These are phyloP conservation scores for Geotrichum macrosporum DNA, from an alignment of 1,139 yeast genomes.

Conservation along the genomic window DNA sequence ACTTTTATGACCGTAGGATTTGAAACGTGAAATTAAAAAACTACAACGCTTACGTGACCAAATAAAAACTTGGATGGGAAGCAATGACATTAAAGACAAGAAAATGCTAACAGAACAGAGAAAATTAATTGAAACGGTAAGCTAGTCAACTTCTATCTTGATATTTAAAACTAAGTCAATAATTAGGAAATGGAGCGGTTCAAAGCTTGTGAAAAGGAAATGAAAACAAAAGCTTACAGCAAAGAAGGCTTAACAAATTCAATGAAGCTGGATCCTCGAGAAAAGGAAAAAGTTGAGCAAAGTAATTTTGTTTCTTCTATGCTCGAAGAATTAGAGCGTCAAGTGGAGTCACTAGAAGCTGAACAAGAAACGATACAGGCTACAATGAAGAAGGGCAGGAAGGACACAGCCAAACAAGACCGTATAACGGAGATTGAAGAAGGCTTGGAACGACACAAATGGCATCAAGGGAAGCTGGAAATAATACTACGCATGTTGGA, in stretches of 20 bases:
- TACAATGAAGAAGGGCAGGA: conserved; percentile 53
- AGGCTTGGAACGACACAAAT: conserved; percentile 66
- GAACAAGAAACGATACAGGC: conserved; percentile 60
- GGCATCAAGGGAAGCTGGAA: conserved; percentile 77
- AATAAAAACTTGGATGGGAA: conserved; percentile 91
- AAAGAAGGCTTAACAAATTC: conserved; percentile 84
- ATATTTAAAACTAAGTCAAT: background rate
- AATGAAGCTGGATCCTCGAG: conserved; percentile 69
- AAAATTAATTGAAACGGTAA: conserved; percentile 56
- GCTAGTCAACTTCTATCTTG: too few species aligned
- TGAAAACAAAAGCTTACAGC: conserved; percentile 93
- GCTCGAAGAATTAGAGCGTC: conserved; percentile 79
- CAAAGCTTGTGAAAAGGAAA: conserved; percentile 88
- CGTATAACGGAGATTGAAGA: conserved; percentile 62
- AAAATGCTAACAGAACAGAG: conserved; percentile 75
- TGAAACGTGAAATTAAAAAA: conserved; percentile 94
- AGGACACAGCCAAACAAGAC: conserved; percentile 51
- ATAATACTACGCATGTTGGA: conserved; percentile 71
- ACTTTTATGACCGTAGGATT: too few species aligned
- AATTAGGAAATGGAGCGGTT: conserved; percentile 87
- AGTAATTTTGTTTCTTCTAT: conserved; percentile 65
- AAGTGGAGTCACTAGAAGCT: conserved; percentile 73
- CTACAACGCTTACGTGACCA: conserved; percentile 93
- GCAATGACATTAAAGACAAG: conserved; percentile 89
- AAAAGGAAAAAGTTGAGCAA: conserved; percentile 73